Conservation (phyloP, 2,329 filamentous ascomycete genomes). For the Fusarium sp. region DNA sequence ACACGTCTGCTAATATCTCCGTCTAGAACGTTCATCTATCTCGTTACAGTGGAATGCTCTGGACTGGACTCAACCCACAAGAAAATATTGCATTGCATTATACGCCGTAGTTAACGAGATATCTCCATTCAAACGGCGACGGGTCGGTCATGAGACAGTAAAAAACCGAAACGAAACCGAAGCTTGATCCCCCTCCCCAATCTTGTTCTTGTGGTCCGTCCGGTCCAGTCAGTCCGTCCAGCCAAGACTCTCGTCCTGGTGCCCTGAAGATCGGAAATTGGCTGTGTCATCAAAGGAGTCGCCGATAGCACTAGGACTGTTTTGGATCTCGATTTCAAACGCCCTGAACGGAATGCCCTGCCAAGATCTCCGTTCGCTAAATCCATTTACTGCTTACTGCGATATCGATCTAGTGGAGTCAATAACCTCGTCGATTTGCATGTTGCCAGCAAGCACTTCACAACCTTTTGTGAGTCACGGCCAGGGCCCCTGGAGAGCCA, state of each 20-base stretch:
- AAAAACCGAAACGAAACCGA: conserved; percentile 9
- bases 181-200: conserved; percentile 2
- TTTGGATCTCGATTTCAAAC: conserved; percentile 25
- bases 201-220: conserved; percentile 1
- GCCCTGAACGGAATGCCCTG: conserved; percentile 20
- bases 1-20: neutral
- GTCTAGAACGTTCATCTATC: neutral
- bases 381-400: neutral
- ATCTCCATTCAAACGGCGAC: conserved; percentile 5
- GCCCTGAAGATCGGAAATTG: conserved; percentile 42
- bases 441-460: neutral
- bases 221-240: too few relatives aligned
- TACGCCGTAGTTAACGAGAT: conserved; percentile 8
- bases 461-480: conserved; percentile 15
- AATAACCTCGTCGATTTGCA: neutral
- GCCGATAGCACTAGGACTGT: conserved; percentile 32
- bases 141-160: conserved; percentile 12
- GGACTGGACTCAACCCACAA: neutral
- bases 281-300: conserved; percentile 43
- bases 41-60: conserved; percentile 6
- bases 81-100: too few relatives aligned
- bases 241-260: conserved; percentile 11
- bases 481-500: conserved; percentile 1
- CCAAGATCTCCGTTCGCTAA: conserved; percentile 14
- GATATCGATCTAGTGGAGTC: conserved; percentile 8